These are phyloP conservation scores for Cytospora piceicola DNA, from an alignment of 2,329 filamentous ascomycete species.

Conservation along the genomic window DNA sequence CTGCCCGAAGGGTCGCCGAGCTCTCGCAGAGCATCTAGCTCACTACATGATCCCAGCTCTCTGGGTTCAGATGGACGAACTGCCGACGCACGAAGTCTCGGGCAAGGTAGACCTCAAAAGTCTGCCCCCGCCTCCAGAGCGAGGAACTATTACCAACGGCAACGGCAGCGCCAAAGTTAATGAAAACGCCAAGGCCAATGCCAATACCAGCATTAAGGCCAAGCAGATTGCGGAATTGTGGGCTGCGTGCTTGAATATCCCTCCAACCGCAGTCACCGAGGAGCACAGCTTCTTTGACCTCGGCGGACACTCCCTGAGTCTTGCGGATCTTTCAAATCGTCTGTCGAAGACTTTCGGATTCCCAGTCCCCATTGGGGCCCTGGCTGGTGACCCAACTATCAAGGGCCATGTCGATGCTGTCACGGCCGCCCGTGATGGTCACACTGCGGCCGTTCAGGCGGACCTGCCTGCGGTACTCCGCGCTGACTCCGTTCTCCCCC, in stretches of 20 bases:
- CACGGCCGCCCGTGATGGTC: conserved; percentile 70
- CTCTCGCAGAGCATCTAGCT: conserved; percentile 68
- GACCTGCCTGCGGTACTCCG: conserved; percentile 72
- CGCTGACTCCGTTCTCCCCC: conserved; percentile 68
- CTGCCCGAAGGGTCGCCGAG: conserved; percentile 69
- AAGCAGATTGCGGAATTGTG: conserved; percentile 72
- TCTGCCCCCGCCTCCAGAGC: conserved; percentile 65
- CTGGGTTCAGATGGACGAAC: conserved; percentile 72
- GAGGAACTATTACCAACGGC: conserved; percentile 40
- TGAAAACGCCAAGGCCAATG: conserved; percentile 53
- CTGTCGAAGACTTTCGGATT: conserved; percentile 73
- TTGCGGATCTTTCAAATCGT: conserved; percentile 76
- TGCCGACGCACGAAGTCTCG: conserved; percentile 78
- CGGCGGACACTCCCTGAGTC: conserved; percentile 75
- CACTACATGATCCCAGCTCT: conserved; percentile 83
- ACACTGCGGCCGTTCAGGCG: conserved; percentile 74
- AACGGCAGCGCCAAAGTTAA: conserved; percentile 53
- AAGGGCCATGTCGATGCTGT: conserved; percentile 74
- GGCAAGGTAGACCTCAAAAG: conserved; percentile 77
- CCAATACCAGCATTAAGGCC: conserved; percentile 66
- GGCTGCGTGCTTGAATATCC: conserved; percentile 71
- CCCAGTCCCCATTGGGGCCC: conserved; percentile 69
- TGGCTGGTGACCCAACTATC: conserved; percentile 73
- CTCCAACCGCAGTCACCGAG: conserved; percentile 63
- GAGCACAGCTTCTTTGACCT: conserved; percentile 82